A percentile compares a stretch with the other conserved stretches of the same genome.
These are phyloP conservation scores for Agastache rugosa DNA, from an alignment of 257 asterid species.

Conservation along the genomic window DNA sequence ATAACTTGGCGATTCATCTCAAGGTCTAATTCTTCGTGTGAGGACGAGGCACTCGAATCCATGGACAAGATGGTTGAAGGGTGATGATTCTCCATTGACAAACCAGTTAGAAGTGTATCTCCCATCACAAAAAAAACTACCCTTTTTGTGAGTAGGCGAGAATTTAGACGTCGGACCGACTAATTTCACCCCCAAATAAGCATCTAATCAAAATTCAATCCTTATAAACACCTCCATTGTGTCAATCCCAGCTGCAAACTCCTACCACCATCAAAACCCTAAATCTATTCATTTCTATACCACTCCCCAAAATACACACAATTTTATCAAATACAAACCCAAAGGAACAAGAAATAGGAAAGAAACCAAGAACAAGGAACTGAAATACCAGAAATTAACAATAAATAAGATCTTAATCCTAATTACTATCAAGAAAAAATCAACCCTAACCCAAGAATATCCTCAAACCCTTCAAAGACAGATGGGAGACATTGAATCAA, in stretches of 20 bases:
- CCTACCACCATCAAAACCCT: constrained; percentile 53
- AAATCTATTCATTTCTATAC: constrained; percentile 40
- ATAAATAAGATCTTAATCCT: constrained; percentile 27
- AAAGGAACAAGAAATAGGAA: no score
- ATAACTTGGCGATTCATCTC: constrained; percentile 64
- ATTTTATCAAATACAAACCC: constrained; percentile 23
- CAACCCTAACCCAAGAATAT: constrained; percentile 54
- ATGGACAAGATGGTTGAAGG: constrained; percentile 76
- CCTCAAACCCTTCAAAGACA: constrained; percentile 41
- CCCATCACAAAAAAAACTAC: constrained; percentile 48
- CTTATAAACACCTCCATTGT: constrained; percentile 34
- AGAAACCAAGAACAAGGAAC: constrained; percentile 6
- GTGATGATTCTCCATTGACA: constrained; percentile 74
- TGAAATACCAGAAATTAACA: constrained; percentile 7
- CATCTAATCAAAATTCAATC: constrained; percentile 40
- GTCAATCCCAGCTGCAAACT: constrained; percentile 51
- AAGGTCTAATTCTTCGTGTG: constrained; percentile 64
- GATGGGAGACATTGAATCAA: constrained; percentile 52
- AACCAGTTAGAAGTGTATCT: constrained; percentile 53
- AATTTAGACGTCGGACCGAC: constrained; percentile 17
- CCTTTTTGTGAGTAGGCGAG: constrained; percentile 19
- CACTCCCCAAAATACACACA: constrained; percentile 32
- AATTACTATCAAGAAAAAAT: constrained; percentile 32
- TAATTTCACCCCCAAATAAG: constrained; percentile 39
- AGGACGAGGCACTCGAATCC: constrained; percentile 72